Base-by-base conservation (phyloP, 495 filamentous ascomycete species). In the Pseudotulostoma volvatum region DNA sequence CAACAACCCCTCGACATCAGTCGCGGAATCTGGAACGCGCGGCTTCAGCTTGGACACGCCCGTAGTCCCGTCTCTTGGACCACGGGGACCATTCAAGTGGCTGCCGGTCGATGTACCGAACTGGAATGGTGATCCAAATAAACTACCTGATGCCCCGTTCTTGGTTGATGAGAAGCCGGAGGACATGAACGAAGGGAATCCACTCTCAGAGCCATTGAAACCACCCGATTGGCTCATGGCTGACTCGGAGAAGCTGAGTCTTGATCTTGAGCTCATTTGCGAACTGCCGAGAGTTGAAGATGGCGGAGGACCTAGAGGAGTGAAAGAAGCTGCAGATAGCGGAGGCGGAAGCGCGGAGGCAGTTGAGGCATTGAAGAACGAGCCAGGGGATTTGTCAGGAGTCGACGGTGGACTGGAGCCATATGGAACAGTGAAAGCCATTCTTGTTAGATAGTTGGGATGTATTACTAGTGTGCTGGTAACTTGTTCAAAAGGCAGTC, bases 341-440 rank as follows among this genome's bases (percentile, higher is more conserved):
- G 81, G 81, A 9, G 84, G 84, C 34, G 71, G 74, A 7, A 76
- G 81, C 18, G 76, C 74, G 33, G 85, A 84, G 15, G 84, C 88
- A 1, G 79, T 87, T 0, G 85, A 86, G 21, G 74, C 67, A 50
- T 76, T 57, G 38, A 57, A 55, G 40, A 62, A 56, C 11, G 61
- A 46, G 37, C 57, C 59, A 35, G 57, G 60, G 16, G 49, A 49
- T 41, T 61, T 64, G n/a, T 54, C 58, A 8, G 64, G 64, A 0
- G 64, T 67, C 31, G 56, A 54, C 2, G 62, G 60, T 3, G 55
- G 50, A 14, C 53, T 60, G 3, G 59, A 52, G 11, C 59, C 57
- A 37, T 51, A 55, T 7, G 58, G 53, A 11, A 61, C 49, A 39
- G 57, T 43, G 45, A 64, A 67, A 5, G 53, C 47, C 62, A 66